Conservation (phyloP, 1,284 basidiomycete genomes). For the Phlebopus sp. region DNA sequence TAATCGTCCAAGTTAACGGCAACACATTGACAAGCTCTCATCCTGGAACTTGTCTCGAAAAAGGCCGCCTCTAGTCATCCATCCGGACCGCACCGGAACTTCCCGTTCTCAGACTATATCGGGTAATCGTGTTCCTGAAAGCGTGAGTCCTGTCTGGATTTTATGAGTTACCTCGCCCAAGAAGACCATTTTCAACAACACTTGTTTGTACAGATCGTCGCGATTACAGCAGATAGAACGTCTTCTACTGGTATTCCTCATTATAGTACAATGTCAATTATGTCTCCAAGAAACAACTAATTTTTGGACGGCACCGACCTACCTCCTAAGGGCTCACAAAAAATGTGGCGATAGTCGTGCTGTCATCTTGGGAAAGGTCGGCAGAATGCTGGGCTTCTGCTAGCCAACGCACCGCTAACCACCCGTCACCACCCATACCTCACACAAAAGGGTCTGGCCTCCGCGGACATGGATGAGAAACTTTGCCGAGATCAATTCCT, state of each 20-base stretch:
- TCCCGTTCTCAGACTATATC: slow-evolving; percentile 27
- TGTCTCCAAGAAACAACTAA: background rate
- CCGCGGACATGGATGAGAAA: slow-evolving; percentile 26
- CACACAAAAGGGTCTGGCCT: slow-evolving; percentile 2
- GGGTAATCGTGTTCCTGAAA: slow-evolving; percentile 30
- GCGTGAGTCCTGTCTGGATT: slow-evolving; percentile 4
- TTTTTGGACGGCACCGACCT: too few species aligned
- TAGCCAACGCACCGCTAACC: background rate
- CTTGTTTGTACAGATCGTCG: slow-evolving; percentile 20
- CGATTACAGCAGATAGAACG: slow-evolving; percentile 26
- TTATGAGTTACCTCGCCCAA: background rate
- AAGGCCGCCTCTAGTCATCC: background rate
- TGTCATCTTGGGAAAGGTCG: background rate
- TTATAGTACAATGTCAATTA: slow-evolving; percentile 7
- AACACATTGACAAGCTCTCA: background rate
- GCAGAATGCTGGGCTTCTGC: background rate
- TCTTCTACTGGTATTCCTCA: slow-evolving; percentile 4
- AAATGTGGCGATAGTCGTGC: too few species aligned
- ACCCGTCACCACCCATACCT: background rate
- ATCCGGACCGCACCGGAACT: slow-evolving; percentile 29
- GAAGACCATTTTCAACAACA: slow-evolving; percentile 15
- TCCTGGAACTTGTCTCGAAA: slow-evolving; percentile 1
- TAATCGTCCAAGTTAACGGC: slow-evolving; percentile 17
- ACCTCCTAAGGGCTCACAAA: too few species aligned
- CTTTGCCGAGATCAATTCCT: background rate